Percentiles rank a stretch among this genome's conserved stretches.
Evolutionary conservation across 495 filamentous ascomycete genomes (phyloP).

Genomic region (Penicillium taxi): DNA sequence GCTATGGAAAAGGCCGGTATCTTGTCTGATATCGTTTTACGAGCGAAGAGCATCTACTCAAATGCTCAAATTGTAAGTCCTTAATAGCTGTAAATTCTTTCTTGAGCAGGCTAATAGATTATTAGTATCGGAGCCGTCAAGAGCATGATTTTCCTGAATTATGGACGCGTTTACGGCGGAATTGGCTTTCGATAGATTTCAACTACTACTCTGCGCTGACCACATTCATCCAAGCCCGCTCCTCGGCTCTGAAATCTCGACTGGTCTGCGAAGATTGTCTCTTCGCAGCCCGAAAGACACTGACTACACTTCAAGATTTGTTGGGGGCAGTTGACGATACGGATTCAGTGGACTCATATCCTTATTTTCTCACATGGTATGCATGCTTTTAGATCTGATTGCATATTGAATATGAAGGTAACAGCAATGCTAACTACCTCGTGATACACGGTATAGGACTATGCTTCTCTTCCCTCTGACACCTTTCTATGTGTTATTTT

Average conservation of each 20-base stretch:
- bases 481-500: slow-evolving; percentile 29
- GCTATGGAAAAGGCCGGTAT: slow-evolving; percentile 17
- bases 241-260: slow-evolving; percentile 17
- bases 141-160: slow-evolving; percentile 12
- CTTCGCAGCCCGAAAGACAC: slow-evolving; percentile 18
- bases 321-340: slow-evolving; percentile 12
- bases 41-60: slow-evolving; percentile 13
- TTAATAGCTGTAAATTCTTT: not conserved
- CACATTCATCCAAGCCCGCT: slow-evolving; percentile 20
- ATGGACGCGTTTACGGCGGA: slow-evolving; percentile 13
- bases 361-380: slow-evolving; percentile 27
- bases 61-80: slow-evolving; percentile 15
- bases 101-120: not conserved
- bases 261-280: slow-evolving; percentile 24
- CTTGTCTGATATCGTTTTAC: slow-evolving; percentile 17
- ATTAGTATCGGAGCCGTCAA: slow-evolving; percentile 15
- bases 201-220: slow-evolving; percentile 23
- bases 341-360: slow-evolving; percentile 19
- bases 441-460: slow-evolving; percentile 20
- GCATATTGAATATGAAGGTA: not conserved
- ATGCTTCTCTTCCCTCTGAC: slow-evolving; percentile 25
- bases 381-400: not conserved
- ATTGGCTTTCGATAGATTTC: slow-evolving; percentile 27
- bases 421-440: not conserved
- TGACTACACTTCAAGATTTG: slow-evolving; percentile 16